Evolutionary conservation across 108 stramenopile genomes (phyloP).

Genomic region (Thalassiosira profunda): DNA sequence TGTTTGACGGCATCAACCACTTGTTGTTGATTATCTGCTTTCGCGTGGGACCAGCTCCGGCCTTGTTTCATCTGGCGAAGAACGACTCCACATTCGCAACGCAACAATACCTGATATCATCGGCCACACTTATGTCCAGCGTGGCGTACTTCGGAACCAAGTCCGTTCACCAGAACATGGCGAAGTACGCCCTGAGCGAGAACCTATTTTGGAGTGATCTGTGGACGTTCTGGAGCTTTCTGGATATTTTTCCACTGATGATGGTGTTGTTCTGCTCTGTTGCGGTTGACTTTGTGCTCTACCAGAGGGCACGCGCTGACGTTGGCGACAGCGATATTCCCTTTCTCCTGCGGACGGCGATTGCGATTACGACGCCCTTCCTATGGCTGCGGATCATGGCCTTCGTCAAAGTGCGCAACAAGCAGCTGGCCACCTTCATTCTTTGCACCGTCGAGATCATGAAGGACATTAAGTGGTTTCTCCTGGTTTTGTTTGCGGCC

Average conservation of each 20-base stretch:
- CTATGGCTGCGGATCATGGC: constrained; percentile 59
- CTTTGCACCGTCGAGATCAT: constrained; percentile 57
- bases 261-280: constrained; percentile 48
- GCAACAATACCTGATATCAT: constrained; percentile 4
- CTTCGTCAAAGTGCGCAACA: constrained; percentile 63
- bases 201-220: constrained; percentile 31
- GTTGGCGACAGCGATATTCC: constrained; percentile 27
- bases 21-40: constrained; percentile 6
- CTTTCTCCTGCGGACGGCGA: constrained; percentile 30
- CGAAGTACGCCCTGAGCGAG: constrained; percentile 8
- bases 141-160: constrained; percentile 11
- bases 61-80: constrained; percentile 1
- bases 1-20: constrained; percentile 15
- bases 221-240: constrained; percentile 66
- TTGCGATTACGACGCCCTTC: constrained; percentile 63
- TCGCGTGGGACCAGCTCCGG: constrained; percentile 4
- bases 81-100: background rate
- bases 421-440: constrained; percentile 66
- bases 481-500: constrained; percentile 57
- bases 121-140: constrained; percentile 5
- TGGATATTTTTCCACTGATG: constrained; percentile 51
- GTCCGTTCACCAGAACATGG: background rate
- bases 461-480: constrained; percentile 68
- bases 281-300: constrained; percentile 26
- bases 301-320: constrained; percentile 24